Evolutionary conservation across 164 flowering plant species (phyloP).

Genomic region (Annona cherimola): DNA sequence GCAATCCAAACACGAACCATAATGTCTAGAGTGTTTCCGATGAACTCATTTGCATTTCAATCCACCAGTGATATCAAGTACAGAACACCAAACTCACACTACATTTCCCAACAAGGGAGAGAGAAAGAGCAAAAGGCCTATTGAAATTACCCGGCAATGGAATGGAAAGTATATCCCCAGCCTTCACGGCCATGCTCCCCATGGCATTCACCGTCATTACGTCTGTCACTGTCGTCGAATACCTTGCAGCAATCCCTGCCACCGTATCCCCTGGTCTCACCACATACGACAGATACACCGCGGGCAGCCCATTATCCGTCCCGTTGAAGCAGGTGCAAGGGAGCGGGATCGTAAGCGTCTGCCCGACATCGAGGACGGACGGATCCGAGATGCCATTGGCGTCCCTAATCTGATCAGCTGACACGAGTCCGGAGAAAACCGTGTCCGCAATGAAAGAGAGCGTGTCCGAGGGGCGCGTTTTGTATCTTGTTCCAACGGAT

Average conservation of each 20-base stretch:
- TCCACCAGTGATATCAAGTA: background rate
- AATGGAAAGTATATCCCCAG: constrained; percentile 87
- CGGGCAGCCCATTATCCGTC: constrained; percentile 65
- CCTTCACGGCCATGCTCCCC: constrained; percentile 49
- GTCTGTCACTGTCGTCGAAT: constrained; percentile 69
- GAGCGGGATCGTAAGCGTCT: constrained; percentile 55
- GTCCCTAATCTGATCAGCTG: constrained; percentile 74
- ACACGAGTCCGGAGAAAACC: constrained; percentile 66
- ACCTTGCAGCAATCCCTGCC: constrained; percentile 55
- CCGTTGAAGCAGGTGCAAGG: constrained; percentile 91
- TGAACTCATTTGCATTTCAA: background rate
- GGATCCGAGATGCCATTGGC: constrained; percentile 71
- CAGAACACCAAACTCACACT: background rate
- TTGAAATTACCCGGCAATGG: constrained; percentile 68
- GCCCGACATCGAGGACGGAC: constrained; percentile 53
- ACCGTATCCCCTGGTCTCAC: constrained; percentile 58
- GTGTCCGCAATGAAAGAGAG: constrained; percentile 49
- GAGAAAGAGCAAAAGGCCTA: background rate
- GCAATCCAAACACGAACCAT: too few species aligned
- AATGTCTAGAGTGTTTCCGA: background rate
- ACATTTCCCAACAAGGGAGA: background rate
- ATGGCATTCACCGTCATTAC: constrained; percentile 86
- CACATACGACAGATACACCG: constrained; percentile 77
- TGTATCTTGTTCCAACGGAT: constrained; percentile 55
- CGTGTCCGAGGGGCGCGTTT: constrained; percentile 70